Base-by-base conservation (phyloP, 2,329 filamentous ascomycete genomes). In the Beauveria medogensis region DNA sequence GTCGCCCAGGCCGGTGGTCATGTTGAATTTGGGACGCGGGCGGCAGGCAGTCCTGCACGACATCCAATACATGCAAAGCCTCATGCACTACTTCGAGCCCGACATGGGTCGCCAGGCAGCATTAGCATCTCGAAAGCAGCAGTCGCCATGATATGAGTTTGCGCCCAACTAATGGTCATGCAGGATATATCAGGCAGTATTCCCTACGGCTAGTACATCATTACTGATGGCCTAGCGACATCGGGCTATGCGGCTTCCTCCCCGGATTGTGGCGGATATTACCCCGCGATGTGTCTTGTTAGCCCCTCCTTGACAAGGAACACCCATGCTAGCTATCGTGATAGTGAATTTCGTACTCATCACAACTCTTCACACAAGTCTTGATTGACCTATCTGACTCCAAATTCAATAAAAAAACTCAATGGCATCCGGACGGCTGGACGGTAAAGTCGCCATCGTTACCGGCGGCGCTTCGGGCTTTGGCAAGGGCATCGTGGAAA, bases 381-480 rank as follows among this genome's bases (percentile, higher is more conserved):
- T 37, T 14, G 12, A 6, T 16, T 37, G 14, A 37, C 34, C 16
- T 12, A 14, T 37, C 34, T 12, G 12, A 37, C 34, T 37, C 6
- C 0, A 16, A 37, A 37, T 5, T 5, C 30, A 30, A 30, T 12
- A 10, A 34, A 37, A 37, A 12, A 6, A 16, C 14, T 5, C 14
- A 16, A 37, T 50, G 47, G 52, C 52, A 48, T 51, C 44, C 18
- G 65, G 66, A 69, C 72, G 77, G 60, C 71, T 79, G 8, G 63
- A 74, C 57, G 73, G 72, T 54, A 78, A 78, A 60, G 72, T 75
- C 4, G 76, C 74, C 66, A 74, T 79, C 63, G 69, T 78, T 63
- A 78, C 74, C 63, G 83, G 85, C 53, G 85, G 77, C 8, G 84
- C 82, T 2, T 83, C 81, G 12, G 86, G 86, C 2, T 89, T 89